Conservation (phyloP, 2,329 filamentous ascomycete genomes). For the Cercospora berteroae region DNA sequence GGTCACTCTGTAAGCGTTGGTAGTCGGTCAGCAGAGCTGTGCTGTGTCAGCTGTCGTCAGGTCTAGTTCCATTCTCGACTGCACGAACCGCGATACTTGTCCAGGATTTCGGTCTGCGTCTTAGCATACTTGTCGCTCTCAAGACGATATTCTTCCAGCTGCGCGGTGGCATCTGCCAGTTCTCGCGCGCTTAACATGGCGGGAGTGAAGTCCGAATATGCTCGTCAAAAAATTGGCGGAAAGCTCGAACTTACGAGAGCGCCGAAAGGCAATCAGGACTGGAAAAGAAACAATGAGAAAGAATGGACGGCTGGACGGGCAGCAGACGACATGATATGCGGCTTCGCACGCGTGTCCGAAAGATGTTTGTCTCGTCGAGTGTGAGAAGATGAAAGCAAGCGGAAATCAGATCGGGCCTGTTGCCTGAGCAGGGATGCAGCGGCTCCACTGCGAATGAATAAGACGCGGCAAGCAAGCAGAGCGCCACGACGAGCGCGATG, state of each 20-base stretch:
- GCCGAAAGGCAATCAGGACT: neutral
- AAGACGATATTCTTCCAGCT: slow-evolving; percentile 29
- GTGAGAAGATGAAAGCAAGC: neutral
- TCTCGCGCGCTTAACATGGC: slow-evolving; percentile 26
- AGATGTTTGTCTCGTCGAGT: neutral
- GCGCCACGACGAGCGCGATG: no score
- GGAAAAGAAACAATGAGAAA: neutral
- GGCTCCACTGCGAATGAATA: neutral
- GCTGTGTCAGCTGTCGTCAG: no score
- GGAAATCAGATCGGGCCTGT: neutral
- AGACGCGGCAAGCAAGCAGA: neutral
- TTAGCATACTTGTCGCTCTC: slow-evolving; percentile 24
- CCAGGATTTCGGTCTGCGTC: slow-evolving; percentile 37
- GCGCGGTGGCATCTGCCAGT: slow-evolving; percentile 18
- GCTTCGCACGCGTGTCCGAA: neutral
- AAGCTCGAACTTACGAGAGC: neutral
- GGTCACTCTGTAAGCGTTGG: slow-evolving; percentile 56
- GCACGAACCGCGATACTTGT: slow-evolving; percentile 36
- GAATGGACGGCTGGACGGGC: neutral
- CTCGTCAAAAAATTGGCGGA: neutral
- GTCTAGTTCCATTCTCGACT: no score
- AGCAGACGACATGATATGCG: neutral
- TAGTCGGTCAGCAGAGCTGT: slow-evolving; percentile 52
- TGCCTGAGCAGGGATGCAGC: neutral
- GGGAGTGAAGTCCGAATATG: neutral